These are phyloP conservation scores for Saccharomyces kudriavzevii DNA, from an alignment of 805 yeast species.

Conservation along the genomic window DNA sequence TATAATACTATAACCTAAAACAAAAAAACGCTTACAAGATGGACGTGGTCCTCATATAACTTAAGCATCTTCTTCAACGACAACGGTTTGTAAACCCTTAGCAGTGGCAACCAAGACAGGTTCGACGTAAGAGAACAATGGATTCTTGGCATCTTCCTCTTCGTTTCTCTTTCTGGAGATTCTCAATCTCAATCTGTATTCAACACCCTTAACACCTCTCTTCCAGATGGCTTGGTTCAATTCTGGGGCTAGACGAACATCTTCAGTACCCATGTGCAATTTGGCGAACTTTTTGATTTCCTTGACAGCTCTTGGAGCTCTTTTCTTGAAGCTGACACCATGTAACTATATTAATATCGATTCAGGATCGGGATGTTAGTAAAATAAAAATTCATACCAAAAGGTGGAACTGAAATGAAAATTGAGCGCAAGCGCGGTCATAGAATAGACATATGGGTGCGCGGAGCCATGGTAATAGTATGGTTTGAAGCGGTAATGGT, in stretches of 20 bases:
- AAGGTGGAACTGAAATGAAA: background rate
- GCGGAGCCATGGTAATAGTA: background rate
- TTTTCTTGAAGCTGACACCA: conserved; percentile 96
- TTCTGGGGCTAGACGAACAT: conserved; percentile 95
- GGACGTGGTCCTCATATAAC: conserved; percentile 12
- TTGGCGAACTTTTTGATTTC: conserved; percentile 95
- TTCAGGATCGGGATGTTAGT: background rate
- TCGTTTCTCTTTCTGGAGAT: conserved; percentile 98
- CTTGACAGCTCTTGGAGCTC: conserved; percentile 98
- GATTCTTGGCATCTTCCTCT: conserved; percentile 96
- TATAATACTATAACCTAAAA: background rate
- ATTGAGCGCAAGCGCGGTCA: background rate
- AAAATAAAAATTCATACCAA: background rate
- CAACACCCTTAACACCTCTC: conserved; percentile 98
- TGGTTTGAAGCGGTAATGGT: background rate
- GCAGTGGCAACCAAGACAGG: conserved; percentile 84
- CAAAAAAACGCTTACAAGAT: background rate
- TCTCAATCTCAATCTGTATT: conserved; percentile 93
- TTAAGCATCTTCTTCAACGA: conserved; percentile 65
- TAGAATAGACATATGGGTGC: background rate
- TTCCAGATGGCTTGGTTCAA: conserved; percentile 96
- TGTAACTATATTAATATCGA: conserved; percentile 49
- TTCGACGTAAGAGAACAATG: conserved; percentile 93
- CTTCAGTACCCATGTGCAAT: conserved; percentile 95
- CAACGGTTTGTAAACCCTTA: conserved; percentile 95